Conservation (phyloP, 495 filamentous ascomycete species). For the Achaetomiella virescens region DNA sequence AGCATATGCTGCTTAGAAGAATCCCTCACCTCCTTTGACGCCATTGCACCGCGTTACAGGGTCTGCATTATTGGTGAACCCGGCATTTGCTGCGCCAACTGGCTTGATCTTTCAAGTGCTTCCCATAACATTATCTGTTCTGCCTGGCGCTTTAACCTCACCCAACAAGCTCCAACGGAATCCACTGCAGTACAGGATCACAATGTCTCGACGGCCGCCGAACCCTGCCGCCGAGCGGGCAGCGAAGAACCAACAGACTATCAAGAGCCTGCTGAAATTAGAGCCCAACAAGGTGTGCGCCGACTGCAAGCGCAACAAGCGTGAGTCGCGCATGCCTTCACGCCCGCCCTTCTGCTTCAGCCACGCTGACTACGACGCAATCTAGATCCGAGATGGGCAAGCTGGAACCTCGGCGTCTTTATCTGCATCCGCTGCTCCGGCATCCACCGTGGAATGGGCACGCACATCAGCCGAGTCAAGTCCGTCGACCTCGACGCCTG, state of each 20-base stretch:
- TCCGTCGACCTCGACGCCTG: conserved; percentile 95
- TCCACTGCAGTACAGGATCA: conserved; percentile 2
- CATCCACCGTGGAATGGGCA: conserved; percentile 97
- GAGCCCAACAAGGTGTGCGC: conserved; percentile 94
- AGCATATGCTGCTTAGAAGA: too few species aligned
- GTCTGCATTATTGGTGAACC: neutral
- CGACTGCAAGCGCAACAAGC: conserved; percentile 98
- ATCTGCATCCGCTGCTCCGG: conserved; percentile 97
- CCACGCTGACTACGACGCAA: conserved; percentile 13
- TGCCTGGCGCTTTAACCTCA: neutral
- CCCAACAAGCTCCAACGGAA: neutral
- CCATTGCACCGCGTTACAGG: neutral
- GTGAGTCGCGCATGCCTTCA: conserved; percentile 45
- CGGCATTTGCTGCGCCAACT: neutral
- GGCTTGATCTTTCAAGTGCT: neutral
- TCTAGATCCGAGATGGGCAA: conserved; percentile 93
- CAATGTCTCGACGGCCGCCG: conserved; percentile 82
- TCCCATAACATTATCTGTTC: neutral
- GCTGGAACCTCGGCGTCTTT: conserved; percentile 94
- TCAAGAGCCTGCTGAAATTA: conserved; percentile 88
- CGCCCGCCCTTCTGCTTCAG: neutral
- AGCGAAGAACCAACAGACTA: conserved; percentile 76
- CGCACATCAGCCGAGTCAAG: conserved; percentile 95
- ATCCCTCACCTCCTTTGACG: neutral
- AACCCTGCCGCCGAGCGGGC: conserved; percentile 73